A percentile compares a stretch with the other conserved stretches of the same genome.
Evolutionary conservation across 805 yeast species (phyloP).

Genomic region (Zygoascus bituminiphila): DNA sequence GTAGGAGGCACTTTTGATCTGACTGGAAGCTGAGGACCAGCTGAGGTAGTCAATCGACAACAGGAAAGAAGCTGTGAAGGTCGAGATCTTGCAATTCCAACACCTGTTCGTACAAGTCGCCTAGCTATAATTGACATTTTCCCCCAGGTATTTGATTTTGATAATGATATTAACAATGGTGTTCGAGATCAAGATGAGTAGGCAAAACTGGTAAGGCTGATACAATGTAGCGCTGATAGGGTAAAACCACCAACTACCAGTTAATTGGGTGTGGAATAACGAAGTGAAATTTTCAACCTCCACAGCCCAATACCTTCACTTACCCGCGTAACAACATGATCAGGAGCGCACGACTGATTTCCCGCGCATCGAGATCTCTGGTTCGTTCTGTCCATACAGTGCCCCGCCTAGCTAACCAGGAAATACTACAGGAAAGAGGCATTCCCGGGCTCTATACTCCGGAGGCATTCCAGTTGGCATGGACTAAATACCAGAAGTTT

Average conservation of each 20-base stretch:
- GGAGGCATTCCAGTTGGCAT: constrained; percentile 61
- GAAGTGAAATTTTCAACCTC: no score
- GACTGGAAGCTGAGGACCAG: constrained; percentile 1
- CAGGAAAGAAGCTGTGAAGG: not conserved
- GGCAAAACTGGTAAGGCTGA: no score
- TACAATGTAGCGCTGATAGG: no score
- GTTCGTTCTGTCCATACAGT: constrained; percentile 46
- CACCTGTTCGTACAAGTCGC: no score
- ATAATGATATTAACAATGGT: no score
- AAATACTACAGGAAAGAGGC: constrained; percentile 38
- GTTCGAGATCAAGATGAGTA: no score
- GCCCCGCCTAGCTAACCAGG: constrained; percentile 44
- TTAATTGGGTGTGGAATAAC: no score
- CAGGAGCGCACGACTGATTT: not conserved
- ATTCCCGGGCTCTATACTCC: constrained; percentile 57
- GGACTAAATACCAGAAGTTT: constrained; percentile 73
- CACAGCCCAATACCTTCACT: not conserved
- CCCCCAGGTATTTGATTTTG: no score
- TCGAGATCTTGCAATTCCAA: not conserved
- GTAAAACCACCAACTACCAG: no score
- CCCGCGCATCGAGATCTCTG: not conserved
- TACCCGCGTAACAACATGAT: not conserved
- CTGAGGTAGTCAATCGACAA: not conserved
- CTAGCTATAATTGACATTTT: not conserved
- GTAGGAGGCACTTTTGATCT: constrained; percentile 7